phyloP scores from a whole-genome alignment of 352 stramenopile species.

The Phytophthora melonis region DNA sequence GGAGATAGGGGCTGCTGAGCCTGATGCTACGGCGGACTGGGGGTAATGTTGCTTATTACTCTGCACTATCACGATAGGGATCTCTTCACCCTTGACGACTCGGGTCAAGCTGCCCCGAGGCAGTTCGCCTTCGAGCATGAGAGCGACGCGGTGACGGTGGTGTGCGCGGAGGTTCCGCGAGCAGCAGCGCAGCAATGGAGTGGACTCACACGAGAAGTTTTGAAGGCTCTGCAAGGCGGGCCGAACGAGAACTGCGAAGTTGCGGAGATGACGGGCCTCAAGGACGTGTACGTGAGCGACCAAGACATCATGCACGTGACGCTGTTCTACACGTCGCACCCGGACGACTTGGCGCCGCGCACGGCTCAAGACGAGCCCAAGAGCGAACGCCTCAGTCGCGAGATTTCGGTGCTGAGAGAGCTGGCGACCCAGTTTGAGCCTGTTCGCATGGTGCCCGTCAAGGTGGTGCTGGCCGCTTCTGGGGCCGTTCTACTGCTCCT shows the following conservation, averaged over 20 bases:
- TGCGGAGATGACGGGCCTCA: conserved; percentile 9
- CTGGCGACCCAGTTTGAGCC: conserved; percentile 44
- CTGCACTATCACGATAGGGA: conserved; percentile 14
- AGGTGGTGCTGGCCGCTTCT: conserved; percentile 59
- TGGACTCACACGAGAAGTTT: conserved; percentile 39
- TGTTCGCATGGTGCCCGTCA: conserved; percentile 45
- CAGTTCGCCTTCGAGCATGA: conserved; percentile 47
- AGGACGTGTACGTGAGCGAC: conserved; percentile 63
- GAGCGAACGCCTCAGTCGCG: conserved; percentile 30
- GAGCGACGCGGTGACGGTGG: conserved; percentile 49
- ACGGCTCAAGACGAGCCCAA: conserved; percentile 15
- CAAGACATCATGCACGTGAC: conserved; percentile 73
- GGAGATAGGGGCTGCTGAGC: conserved; percentile 17
- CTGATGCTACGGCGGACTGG: neutral
- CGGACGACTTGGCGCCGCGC: conserved; percentile 52
- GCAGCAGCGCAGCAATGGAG: conserved; percentile 38
- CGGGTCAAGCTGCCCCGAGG: conserved; percentile 42
- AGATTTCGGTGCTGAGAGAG: conserved; percentile 44
- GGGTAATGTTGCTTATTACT: neutral
- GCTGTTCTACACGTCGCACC: conserved; percentile 76
- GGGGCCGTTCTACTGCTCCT: conserved; percentile 65
- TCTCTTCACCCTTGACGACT: conserved; percentile 38
- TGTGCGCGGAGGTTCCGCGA: conserved; percentile 51
- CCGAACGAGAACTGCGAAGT: neutral
- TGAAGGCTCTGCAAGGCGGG: conserved; percentile 33